Base-by-base conservation (phyloP, 1,284 basidiomycete species). In the Tremellales sp. region DNA sequence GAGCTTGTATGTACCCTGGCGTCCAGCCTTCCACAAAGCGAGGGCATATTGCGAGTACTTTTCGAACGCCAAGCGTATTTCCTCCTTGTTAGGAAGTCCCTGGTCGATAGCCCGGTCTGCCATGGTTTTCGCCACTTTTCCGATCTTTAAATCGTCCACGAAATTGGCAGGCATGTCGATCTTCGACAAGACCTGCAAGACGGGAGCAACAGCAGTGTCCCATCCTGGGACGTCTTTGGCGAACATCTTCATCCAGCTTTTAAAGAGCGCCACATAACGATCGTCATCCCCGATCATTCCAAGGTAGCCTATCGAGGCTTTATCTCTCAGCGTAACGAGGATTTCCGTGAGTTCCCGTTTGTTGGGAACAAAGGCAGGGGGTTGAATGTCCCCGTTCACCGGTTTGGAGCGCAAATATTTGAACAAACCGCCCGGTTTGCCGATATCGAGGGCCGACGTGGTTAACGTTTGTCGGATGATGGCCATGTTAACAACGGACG, bases 81-180 rank as follows among this genome's bases (percentile, higher is more conserved):
- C 47, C 1, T 41, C 40, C 10, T 40, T 35, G 5, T 28, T 47
- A 1, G 22, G 25, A 3, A 54, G 32, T 12, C 51, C 46, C 13
- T 47, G 42, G n/a, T 60, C 50, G 5, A 45, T 28, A 2, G 52
- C 57, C 21, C 48, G 40, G 16, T 50, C 37, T 10, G 31, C 32
- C 8, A 62, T 32, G 18, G 13, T 16, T 32, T 46, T 54, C 19
- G 54, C 53, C 5, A 48, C 14, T 22, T 34, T 59, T 16, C 37
- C 54, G 9, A 69, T 51, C 26, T 54, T 57, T 21, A 45, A 44
- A 1, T 66, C 54, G 7, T 40, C 32, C 16, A 65, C 48, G 34
- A 46, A 52, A 43, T 68, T 51, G 10, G 59, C 38, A 0, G 64
- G 50, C 56, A 70, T 66, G 29, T 66, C 60, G 4, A 64, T 69